phyloP scores from a whole-genome alignment of 257 asterid species.

The Scutellaria galericulata region DNA sequence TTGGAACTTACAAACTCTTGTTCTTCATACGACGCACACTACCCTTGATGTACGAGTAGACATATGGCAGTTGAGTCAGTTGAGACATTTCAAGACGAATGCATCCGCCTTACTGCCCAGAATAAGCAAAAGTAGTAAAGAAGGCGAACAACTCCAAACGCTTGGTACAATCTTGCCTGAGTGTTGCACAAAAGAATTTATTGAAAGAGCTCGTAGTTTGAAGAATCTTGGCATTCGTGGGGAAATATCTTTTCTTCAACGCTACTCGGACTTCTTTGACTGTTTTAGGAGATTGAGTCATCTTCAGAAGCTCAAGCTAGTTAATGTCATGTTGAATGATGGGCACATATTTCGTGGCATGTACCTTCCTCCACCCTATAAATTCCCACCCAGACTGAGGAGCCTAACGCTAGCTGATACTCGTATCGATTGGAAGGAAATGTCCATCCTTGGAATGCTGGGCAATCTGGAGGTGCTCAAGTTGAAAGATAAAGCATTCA shows the following conservation, averaged over 20 bases:
- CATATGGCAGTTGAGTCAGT: conserved; percentile 31
- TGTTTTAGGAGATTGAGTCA: conserved; percentile 11
- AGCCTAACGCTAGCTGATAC: conserved; percentile 42
- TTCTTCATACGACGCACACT: conserved; percentile 47
- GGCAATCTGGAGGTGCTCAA: conserved; percentile 38
- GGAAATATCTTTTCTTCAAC: neutral
- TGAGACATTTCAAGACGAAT: conserved; percentile 43
- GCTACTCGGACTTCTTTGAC: neutral
- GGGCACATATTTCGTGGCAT: neutral
- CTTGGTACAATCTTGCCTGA: conserved; percentile 32
- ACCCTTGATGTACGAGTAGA: conserved; percentile 42
- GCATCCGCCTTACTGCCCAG: conserved; percentile 17
- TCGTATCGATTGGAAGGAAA: conserved; percentile 30
- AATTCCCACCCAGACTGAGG: conserved; percentile 39
- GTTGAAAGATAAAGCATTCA: conserved; percentile 38
- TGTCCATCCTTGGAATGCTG: conserved; percentile 37
- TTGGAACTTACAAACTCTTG: conserved; percentile 41
- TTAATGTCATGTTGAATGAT: conserved; percentile 25
- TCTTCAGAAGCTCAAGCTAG: conserved; percentile 40
- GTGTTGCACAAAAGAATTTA: conserved; percentile 32
- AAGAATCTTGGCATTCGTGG: conserved; percentile 40
- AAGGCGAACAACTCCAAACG: conserved; percentile 31
- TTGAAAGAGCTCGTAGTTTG: conserved; percentile 12
- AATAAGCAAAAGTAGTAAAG: conserved; percentile 7
- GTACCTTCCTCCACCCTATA: conserved; percentile 30